Conservation (phyloP, 768 basidiomycete genomes). For the Gymnopilus junonius region DNA sequence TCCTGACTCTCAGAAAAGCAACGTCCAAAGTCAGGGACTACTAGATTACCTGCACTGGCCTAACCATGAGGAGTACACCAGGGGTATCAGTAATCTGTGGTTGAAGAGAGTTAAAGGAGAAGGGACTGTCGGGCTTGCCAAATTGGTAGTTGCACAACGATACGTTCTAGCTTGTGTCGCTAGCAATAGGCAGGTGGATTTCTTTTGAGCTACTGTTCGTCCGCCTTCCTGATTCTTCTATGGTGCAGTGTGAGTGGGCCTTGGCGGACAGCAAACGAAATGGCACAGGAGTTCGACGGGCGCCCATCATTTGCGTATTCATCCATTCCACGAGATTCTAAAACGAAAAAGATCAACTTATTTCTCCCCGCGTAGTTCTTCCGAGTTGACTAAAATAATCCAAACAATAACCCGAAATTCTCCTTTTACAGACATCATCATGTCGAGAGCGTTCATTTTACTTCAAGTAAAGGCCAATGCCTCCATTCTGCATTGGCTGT, state of each 20-base stretch:
- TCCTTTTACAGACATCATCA: conserved; percentile 62
- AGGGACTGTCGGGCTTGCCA: conserved; percentile 43
- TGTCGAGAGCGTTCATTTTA: conserved; percentile 77
- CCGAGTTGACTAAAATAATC: neutral
- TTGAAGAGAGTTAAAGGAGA: conserved; percentile 46
- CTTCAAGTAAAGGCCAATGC: conserved; percentile 38
- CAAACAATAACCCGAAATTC: neutral
- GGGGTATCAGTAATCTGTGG: conserved; percentile 74
- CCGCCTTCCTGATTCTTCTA: neutral
- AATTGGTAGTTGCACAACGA: conserved; percentile 56
- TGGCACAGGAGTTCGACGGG: conserved; percentile 75
- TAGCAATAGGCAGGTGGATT: conserved; percentile 59
- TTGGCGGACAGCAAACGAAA: conserved; percentile 69
- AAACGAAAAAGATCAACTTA: conserved; percentile 46
- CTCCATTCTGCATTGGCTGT: conserved; percentile 70
- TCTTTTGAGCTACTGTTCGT: neutral
- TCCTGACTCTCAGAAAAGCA: neutral
- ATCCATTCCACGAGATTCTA: conserved; percentile 3
- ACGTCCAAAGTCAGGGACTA: conserved; percentile 27
- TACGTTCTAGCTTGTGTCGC: conserved; percentile 75
- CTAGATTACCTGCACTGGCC: conserved; percentile 60
- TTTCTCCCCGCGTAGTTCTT: conserved; percentile 65
- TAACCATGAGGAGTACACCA: conserved; percentile 71
- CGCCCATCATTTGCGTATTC: conserved; percentile 25
- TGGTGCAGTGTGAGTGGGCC: conserved; percentile 63